Evolutionary conservation across 768 basidiomycete species (phyloP).

Genomic region (Podaxis sp.): DNA sequence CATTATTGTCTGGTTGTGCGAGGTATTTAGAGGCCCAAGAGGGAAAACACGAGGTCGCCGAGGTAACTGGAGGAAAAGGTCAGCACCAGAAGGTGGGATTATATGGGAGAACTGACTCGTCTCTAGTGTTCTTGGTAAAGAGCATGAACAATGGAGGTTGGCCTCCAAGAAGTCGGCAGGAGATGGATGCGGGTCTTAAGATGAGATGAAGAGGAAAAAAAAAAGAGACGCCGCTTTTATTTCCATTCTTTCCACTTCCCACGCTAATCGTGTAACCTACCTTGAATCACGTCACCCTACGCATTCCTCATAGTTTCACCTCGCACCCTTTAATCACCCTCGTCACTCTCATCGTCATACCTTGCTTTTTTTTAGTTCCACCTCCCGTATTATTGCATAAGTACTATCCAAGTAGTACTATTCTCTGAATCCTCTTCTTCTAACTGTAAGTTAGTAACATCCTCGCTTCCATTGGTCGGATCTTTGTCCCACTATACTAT

Average conservation of each 20-base stretch:
- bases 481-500: background rate
- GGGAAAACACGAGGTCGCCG: constrained; percentile 88
- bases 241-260: constrained; percentile 1
- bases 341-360: background rate
- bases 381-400: background rate
- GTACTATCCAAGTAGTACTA: background rate
- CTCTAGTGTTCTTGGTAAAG: constrained; percentile 84
- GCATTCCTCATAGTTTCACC: background rate
- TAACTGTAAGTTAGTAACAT: background rate
- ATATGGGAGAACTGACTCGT: constrained; percentile 62
- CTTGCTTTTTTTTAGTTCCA: background rate
- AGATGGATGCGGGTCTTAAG: constrained; percentile 14
- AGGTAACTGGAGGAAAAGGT: constrained; percentile 62
- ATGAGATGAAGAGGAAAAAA: constrained; percentile 14
- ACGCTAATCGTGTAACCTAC: constrained; percentile 1
- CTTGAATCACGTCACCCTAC: background rate
- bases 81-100: constrained; percentile 20
- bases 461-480: constrained; percentile 5
- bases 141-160: constrained; percentile 56
- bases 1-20: constrained; percentile 41
- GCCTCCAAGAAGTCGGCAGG: constrained; percentile 21
- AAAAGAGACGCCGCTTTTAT: constrained; percentile 18
- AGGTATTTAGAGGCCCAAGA: constrained; percentile 41
- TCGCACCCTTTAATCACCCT: background rate
- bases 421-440: background rate